Base-by-base conservation (phyloP, 192 early-diverging fungal species). In the Linderina pennispora region DNA sequence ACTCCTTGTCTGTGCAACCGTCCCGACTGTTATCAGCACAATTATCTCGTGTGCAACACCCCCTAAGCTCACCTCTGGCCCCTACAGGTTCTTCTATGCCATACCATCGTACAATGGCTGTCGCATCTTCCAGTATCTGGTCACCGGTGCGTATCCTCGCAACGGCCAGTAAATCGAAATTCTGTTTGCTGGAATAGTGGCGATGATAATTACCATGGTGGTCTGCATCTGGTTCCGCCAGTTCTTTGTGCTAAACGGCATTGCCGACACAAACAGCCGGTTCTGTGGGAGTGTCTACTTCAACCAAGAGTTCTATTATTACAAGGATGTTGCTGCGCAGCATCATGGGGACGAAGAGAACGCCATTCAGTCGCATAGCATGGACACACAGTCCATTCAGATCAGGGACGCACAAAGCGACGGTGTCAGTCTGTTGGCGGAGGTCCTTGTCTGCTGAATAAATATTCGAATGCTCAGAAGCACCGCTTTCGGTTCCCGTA, bases 91-190 rank as follows among this genome's bases (percentile, higher is more conserved):
- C 41, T 40, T 65, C 32, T 66, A 65, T 13, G 59, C 67, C 18
- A 55, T 71, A 50, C 76, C 76, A 2, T 78, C 72, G 43, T 56
- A 59, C 37, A 78, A 78, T 22, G 76, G 64, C 6, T 48, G 70
- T 1, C 60, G 60, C 33, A 54, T 75, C n/a, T 50, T 48, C 9
- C 48, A 61, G 0, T 62, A 55, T 37, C 43, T 74, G 4, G 50
- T 72, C 10, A 75, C 62, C 52, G 72, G 67, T 20, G 62, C 52
- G 1, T 72, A 65, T 33, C 59, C 69, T 2, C 46, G 48, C 4
- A 28, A 75, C 9, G 59, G 39, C 8, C 53, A 46, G 36, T 71
- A 71, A 16, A 11, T 78, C 8, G 61, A 55, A 5, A 56, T 78
- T 13, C 28, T 78, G 22, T 43, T 78, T 47, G 72, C 58, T 2